phyloP scores from a whole-genome alignment of 2,329 filamentous ascomycete species.

The Penicillium sp. region DNA sequence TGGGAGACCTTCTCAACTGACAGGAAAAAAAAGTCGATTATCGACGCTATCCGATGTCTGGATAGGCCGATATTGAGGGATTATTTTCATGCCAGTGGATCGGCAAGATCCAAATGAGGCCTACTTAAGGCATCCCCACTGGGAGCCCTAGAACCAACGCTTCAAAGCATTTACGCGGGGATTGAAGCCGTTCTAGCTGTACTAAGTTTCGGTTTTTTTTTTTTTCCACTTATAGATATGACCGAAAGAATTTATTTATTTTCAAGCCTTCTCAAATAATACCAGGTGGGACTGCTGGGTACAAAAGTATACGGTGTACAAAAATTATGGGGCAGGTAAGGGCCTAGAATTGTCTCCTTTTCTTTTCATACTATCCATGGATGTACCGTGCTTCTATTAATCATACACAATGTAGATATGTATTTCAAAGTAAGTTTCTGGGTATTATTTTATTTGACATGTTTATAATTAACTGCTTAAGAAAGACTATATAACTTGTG shows the following conservation, averaged over 20 bases:
- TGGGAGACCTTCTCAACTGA: background rate
- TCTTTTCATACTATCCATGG: too few species aligned
- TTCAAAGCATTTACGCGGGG: conserved; percentile 6
- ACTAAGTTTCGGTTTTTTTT: conserved; percentile 1
- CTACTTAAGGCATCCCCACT: background rate
- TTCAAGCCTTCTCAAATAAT: background rate
- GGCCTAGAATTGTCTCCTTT: conserved; percentile 17
- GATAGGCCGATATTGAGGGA: background rate
- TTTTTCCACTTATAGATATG: conserved; percentile 5
- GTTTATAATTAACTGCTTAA: background rate
- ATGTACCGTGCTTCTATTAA: background rate
- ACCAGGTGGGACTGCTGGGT: background rate
- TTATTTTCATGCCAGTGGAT: background rate
- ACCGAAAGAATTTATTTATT: conserved; percentile 7
- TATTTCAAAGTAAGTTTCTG: background rate
- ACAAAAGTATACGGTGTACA: background rate
- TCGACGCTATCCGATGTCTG: background rate
- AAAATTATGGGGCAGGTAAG: conserved; percentile 5
- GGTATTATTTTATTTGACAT: background rate
- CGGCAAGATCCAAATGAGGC: background rate
- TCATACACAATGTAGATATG: too few species aligned
- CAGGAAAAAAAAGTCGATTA: background rate
- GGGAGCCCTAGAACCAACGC: conserved; percentile 3
- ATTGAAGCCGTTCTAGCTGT: conserved; percentile 22
- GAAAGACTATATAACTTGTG: background rate